Evolutionary conservation across 257 asterid genomes (phyloP).

Genomic region (Marsdenia floribunda): DNA sequence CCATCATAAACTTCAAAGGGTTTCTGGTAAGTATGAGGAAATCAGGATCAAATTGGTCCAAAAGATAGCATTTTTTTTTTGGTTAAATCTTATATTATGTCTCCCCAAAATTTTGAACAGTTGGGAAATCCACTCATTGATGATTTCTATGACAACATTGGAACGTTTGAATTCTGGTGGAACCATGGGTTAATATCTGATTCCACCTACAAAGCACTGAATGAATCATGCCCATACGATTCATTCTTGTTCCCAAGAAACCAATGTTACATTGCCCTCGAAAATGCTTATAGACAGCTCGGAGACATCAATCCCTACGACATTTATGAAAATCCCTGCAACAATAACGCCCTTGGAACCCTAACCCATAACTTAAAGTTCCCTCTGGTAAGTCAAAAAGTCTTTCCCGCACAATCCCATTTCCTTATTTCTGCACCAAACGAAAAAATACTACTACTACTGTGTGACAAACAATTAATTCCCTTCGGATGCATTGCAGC

Average conservation of each 20-base stretch:
- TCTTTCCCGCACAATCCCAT: too few species aligned
- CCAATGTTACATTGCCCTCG: conserved; percentile 33
- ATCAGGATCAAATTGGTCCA: neutral
- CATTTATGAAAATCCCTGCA: conserved; percentile 35
- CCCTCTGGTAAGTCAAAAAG: conserved; percentile 34
- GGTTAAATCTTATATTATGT: too few species aligned
- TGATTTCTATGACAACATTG: conserved; percentile 41
- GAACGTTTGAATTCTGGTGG: conserved; percentile 59
- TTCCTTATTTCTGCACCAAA: neutral
- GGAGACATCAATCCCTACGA: conserved; percentile 52
- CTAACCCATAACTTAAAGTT: conserved; percentile 25
- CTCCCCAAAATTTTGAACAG: conserved; percentile 15
- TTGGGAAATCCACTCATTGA: conserved; percentile 55
- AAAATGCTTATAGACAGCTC: conserved; percentile 30
- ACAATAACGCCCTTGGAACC: conserved; percentile 22
- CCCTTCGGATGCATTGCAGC: conserved; percentile 24
- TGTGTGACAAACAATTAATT: neutral
- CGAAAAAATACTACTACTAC: too few species aligned
- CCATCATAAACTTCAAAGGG: conserved; percentile 55
- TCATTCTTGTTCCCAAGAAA: conserved; percentile 39
- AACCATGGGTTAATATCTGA: conserved; percentile 47
- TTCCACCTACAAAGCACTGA: conserved; percentile 36
- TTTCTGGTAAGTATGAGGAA: conserved; percentile 34
- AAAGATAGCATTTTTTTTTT: neutral
- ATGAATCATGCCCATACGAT: conserved; percentile 37